Percentiles rank a stretch among this genome's conserved stretches.
Evolutionary conservation across 73 alveolate genomes (phyloP).

Genomic region (Blepharisma japonicum): DNA sequence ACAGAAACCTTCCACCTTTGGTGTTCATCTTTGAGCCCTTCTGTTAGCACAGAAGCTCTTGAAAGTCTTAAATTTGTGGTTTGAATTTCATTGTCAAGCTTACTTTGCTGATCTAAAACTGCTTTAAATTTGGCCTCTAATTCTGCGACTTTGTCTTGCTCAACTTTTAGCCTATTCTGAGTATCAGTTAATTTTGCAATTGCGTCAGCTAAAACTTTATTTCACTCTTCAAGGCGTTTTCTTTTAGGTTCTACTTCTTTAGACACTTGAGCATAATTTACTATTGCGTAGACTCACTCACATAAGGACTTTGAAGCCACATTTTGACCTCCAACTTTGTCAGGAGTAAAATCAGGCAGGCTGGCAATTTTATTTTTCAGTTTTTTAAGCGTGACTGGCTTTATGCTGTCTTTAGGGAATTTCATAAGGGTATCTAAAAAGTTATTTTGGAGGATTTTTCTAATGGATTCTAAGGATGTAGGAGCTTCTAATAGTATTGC

Average conservation of each 20-base stretch:
- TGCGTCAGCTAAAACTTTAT: conserved; percentile 43
- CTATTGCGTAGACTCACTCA: conserved; percentile 76
- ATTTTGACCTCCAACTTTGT: conserved; percentile 52
- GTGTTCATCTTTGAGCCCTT: conserved; percentile 86
- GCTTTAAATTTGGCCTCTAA: conserved; percentile 78
- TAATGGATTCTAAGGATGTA: conserved; percentile 69
- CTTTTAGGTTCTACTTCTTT: conserved; percentile 74
- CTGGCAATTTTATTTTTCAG: conserved; percentile 39
- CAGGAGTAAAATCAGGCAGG: conserved; percentile 69
- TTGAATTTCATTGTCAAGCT: conserved; percentile 86
- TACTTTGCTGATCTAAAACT: conserved; percentile 78
- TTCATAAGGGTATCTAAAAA: conserved; percentile 62
- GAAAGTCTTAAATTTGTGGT: conserved; percentile 85
- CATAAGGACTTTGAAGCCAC: conserved; percentile 70
- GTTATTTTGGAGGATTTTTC: conserved; percentile 47
- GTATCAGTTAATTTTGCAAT: conserved; percentile 57
- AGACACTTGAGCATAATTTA: conserved; percentile 58
- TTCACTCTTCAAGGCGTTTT: conserved; percentile 42
- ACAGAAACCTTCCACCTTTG: conserved; percentile 68
- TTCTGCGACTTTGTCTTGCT: conserved; percentile 64
- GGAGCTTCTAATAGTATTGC: conserved; percentile 80
- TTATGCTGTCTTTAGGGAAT: conserved; percentile 54
- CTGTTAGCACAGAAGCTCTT: conserved; percentile 88
- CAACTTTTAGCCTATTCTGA: conserved; percentile 74
- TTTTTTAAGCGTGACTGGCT: conserved; percentile 36